Evolutionary conservation across 1,284 basidiomycete species (phyloP), one percentile per base, ranked within the genome.

Genomic region (Fomitopsis betulina): DNA sequence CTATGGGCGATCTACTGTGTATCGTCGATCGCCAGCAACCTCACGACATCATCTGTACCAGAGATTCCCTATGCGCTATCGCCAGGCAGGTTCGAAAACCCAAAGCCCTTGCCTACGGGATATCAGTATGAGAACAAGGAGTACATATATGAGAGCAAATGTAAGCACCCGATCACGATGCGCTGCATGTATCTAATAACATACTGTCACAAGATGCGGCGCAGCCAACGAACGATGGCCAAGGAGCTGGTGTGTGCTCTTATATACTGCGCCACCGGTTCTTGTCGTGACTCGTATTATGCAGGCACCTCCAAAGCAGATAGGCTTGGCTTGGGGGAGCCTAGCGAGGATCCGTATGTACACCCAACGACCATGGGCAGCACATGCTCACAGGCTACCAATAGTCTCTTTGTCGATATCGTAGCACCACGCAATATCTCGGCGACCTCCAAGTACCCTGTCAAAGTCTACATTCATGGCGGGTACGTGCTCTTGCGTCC

Each of bases 391-490:
- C 38, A 8, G 60, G 37, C 53, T 23, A 52, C 58, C 27, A 10
- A 23, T 53, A 87, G 85, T 3, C 70, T 88, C 43, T 90, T 89
- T 65, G 72, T 89, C 52, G 90, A 92, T 69, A 83, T 92, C 55
- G 82, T 84, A 49, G 69, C 76, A 0, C 90, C 89, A 0, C 84
- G 87, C 0, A 75, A 79, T 0, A 83, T 81, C 67, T 78, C 82
- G 15, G 62, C 72, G 0, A 68, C 73, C 35, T 72, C 69, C 17
- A 72, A 72, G n/a, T 82, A 85, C 58, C 85, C 88, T 0, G 87
- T 91, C 53, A 85, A 81, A 58, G 79, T 90, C 2, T 91, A 89
- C 70, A 85, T 91, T 39, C 89, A 91, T 60, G 89, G 89, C 69
- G 86, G 86, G 85, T 85, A 13, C 13, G 32, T 2, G 5, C 32